Evolutionary conservation across 208 protist genomes (phyloP), one percentile per base, ranked within the genome.

Genomic region (Trypanosoma grayi): DNA sequence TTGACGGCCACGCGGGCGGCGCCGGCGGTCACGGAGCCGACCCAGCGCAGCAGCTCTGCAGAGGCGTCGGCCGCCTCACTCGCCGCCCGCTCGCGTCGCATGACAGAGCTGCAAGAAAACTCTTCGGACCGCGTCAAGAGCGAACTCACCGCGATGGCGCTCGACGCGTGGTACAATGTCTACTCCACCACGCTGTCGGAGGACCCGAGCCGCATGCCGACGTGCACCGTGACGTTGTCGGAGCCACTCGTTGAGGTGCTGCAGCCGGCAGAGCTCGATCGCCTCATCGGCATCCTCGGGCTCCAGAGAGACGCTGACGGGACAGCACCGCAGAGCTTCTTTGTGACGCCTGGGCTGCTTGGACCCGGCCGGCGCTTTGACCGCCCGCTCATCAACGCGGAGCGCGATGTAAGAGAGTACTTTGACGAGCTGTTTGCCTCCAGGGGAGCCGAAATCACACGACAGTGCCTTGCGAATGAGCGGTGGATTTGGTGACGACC

Each of bases 131-230:
- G 73, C 31, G 82, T 90, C 37, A 58, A 75, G 44, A 73, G 69
- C 36, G 87, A 92, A 70, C 77, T 94, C 14, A 64, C 73, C 13
- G 83, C 84, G 0, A 66, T 91, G 52, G 84, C 87, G 18, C 85
- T 94, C 72, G 87, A 94, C 48, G 79, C 84, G 61, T 94, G 87
- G 84, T 91, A 94, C 66, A 78, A 58, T 18, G 78, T 85, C 3
- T 94, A 94, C 75, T 91, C 83, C 34, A 83, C 84, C 22, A 81
- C 66, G 24, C 70, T 94, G 25, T 75, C 87, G 28, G 71, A 85
- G 28, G 40, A 77, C 33, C 82, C 87, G 30, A 57, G 55, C 22
- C 37, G 66, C 33, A 91, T 87, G 79, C 73, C 82, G 53, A 90
- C 77, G n/a, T 60, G 68, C 27, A 54, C 43, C n/a, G 72, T 90